Base-by-base conservation (phyloP, 306 rosid species). In the Styphnolobium japonicum region DNA sequence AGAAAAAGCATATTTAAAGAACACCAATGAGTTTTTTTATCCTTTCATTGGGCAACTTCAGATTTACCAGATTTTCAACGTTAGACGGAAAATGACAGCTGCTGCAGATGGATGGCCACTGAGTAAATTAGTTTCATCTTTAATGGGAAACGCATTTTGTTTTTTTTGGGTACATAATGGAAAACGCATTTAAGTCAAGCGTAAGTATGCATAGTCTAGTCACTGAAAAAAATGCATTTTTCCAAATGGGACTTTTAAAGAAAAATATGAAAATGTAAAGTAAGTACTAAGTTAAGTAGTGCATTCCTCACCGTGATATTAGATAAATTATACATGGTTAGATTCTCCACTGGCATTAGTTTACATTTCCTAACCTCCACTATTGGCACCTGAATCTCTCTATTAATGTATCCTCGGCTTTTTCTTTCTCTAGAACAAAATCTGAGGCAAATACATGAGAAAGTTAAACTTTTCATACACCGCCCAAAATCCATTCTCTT, bases 341-440 rank as follows among this genome's bases (percentile, higher is more conserved):
- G 12, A 70, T 53, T 68, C 45, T 56, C 25, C 16, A 25, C 68
- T 27, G 68, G 10, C 71, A 33, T 45, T 31, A 49, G 16, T 45
- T 33, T 42, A 45, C 52, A 42, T 55, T 61, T 49, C 76, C 76
- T 79, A 83, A 7, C 49, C 71, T 71, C 72, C 64, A 10, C 61
- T 58, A 3, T 73, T 57, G 52, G 56, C 80, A 1, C 78, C 53
- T 67, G 55, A 37, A 43, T 78, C 81, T 82, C 81, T 85, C 82
- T 43, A 82, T 82, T 56, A 83, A 56, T 46, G 94, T 91, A 78
- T 92, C 88, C 82, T 75, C 75, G 0, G 88, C 90, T 73, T 76
- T 87, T 73, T 87, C 10, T 71, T 81, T 87, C 84, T 82, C 84
- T 9, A 90, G 90, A 56, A 82, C 97, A 58, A 85, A 85, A 80